Conservation (phyloP, 108 stramenopile genomes). For the Chaetoceros tenuissimus region DNA sequence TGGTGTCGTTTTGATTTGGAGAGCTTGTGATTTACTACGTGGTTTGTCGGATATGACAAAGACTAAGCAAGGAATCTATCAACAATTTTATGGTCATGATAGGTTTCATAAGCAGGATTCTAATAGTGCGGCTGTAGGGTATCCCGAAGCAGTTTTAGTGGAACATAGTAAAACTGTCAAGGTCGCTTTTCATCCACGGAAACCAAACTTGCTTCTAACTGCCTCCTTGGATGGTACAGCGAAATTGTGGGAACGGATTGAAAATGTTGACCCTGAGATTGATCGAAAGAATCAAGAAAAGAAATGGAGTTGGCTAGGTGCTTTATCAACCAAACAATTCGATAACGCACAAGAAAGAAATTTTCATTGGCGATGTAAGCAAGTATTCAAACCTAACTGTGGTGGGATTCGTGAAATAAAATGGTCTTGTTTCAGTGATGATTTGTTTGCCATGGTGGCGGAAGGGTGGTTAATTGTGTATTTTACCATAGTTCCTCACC, state of each 20-base stretch:
- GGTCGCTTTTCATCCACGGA: conserved; percentile 67
- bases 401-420: conserved; percentile 74
- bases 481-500: conserved; percentile 42
- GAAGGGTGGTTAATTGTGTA: conserved; percentile 66
- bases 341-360: conserved; percentile 9
- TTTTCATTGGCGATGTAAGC: conserved; percentile 42
- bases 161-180: conserved; percentile 70
- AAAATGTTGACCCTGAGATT: conserved; percentile 6
- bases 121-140: conserved; percentile 10
- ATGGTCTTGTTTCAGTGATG: conserved; percentile 64
- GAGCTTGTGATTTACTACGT: conserved; percentile 20
- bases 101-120: background rate
- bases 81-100: background rate
- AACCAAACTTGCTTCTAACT: conserved; percentile 52
- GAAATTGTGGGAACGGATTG: conserved; percentile 50
- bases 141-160: conserved; percentile 64
- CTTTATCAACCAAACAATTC: conserved; percentile 4
- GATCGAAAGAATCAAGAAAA: background rate
- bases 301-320: conserved; percentile 5
- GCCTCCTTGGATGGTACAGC: conserved; percentile 62
- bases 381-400: conserved; percentile 62
- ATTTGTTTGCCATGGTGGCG: conserved; percentile 71
- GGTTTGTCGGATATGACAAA: background rate
- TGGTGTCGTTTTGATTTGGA: conserved; percentile 73
- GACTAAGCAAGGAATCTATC: background rate